Base-by-base conservation (phyloP, 768 basidiomycete genomes). In the Lentinula aciculospora region DNA sequence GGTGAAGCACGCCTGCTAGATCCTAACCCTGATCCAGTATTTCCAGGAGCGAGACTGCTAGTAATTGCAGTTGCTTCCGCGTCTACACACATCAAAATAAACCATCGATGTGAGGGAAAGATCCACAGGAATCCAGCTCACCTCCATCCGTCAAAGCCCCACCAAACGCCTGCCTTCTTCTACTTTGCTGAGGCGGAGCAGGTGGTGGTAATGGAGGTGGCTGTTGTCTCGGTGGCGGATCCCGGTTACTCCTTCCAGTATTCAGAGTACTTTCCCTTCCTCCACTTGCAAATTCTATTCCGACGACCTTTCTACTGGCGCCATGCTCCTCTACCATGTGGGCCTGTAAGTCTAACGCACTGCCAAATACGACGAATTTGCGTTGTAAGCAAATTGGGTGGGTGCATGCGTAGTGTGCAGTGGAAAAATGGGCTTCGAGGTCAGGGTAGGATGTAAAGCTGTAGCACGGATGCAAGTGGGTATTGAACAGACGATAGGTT, bases 361-460 rank as follows among this genome's bases (percentile, higher is more conserved):
- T 87, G 39, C 84, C 84, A 69, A 98, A 98, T 12, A 98, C 97
- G 60, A 98, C 90, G 62, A 99, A 99, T 72, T 97, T 98, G 64
- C 83, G 87, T 4, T 84, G 85, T 45, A 86, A 83, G 66, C 96
- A 99, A 37, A 76, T 68, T 0, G 83, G 61, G 58, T 92, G 85
- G 2, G 73, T 76, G 69, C 96, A 99, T 4, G 89, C 86, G 68
- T 81, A 81, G 69, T 99, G 96, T 2, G 76, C 83, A 28, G 74
- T 76, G 62, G 80, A 83, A 71, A 91, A 92, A 65, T 94, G 92
- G 40, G 72, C 73, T 69, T 93, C 91, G 86, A 91, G 60, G 19
- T 37, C 46, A 32, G 39, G 36, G 48, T 53, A 58, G 3, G 36
- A 8, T 7, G 23, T 29, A 13, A 58, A 58, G 17, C 50, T 57